Base-by-base conservation (phyloP, 1,284 basidiomycete species). In the Apiotrichum laibachii region DNA sequence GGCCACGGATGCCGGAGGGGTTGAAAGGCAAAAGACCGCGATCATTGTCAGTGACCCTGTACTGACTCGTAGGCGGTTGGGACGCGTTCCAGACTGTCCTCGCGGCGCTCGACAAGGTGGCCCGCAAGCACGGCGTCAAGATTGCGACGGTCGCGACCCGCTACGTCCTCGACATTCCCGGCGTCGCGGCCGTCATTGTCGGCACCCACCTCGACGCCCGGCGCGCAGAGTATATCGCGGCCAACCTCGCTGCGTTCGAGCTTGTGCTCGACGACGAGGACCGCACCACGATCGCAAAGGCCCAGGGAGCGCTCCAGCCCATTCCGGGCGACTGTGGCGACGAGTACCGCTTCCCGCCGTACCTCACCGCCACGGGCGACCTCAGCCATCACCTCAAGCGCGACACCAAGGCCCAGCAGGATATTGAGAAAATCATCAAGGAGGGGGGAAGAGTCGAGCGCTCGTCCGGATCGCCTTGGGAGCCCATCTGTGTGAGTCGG, bases 51-150 rank as follows among this genome's bases (percentile, higher is more conserved):
- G 40, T 42, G 16, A n/a, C n/a, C n/a, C n/a, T n/a, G n/a, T n/a
- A n/a, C 37, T 42, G 40, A 42, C 40, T 33, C 3, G 2, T 52
- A 57, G 63, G 65, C 21, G 65, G 67, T 1, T 68, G 66, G 66
- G 34, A 39, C 1, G 26, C 42, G 2, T 68, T 64, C 52, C 62
- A 64, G 47, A 22, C 13, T 3, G 39, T 66, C 1, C 52, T 67
- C 9, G 11, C 40, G 5, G 54, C 60, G 2, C 59, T 67, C 19
- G 42, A 42, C 12, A 15, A 22, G 5, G 39, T 65, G n/a, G 66
- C 66, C 0, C 37, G 51, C 10, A 60, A 62, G 44, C 62, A 61
- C 53, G 16, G 21, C 31, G 62, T 66, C n/a, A 16, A 57, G 22
- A 50, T 66, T 12, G 37, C 61, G 2, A 50, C 59, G 3, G 52